A percentile compares a stretch with the other conserved stretches of the same genome.
Evolutionary conservation across 2,329 filamentous ascomycete genomes (phyloP).

Genomic region (Huntiella moniliformis): DNA sequence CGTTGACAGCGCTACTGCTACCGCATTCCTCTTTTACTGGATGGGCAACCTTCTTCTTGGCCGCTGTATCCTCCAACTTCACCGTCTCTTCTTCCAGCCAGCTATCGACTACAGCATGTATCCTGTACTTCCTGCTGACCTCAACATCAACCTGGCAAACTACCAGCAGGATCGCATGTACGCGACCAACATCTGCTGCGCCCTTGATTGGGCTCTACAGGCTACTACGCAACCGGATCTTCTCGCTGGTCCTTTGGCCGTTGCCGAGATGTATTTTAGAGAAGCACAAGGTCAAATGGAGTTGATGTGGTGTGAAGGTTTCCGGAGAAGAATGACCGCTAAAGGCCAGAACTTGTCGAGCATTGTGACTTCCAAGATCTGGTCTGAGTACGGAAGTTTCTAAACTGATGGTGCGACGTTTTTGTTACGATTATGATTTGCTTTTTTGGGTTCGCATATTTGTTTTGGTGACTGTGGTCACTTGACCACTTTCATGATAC

Average conservation of each 20-base stretch:
- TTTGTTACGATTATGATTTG: background rate
- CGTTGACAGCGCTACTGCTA: constrained; percentile 23
- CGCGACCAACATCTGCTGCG: constrained; percentile 31
- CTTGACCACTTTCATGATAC: no score
- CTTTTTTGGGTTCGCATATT: no score
- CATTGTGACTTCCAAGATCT: constrained; percentile 24
- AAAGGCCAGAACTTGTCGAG: constrained; percentile 25
- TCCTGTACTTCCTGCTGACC: constrained; percentile 20
- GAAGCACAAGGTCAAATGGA: constrained; percentile 25
- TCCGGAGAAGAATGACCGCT: constrained; percentile 21
- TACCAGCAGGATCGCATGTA: constrained; percentile 27
- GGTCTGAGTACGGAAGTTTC: constrained; percentile 9
- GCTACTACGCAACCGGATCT: constrained; percentile 28
- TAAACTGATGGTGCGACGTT: background rate
- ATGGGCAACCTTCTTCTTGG: constrained; percentile 30
- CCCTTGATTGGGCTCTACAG: constrained; percentile 28
- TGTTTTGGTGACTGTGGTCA: no score
- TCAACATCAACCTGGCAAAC: constrained; percentile 23
- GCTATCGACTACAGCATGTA: constrained; percentile 24
- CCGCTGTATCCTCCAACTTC: constrained; percentile 27
- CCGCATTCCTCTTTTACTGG: constrained; percentile 36
- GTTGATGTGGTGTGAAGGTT: constrained; percentile 29
- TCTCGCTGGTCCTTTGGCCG: constrained; percentile 24
- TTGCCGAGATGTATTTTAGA: constrained; percentile 25
- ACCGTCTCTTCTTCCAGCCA: constrained; percentile 26